Evolutionary conservation across 2,329 filamentous ascomycete species (phyloP), one percentile per base, ranked within the genome.

Genomic region (Penicillium concentricum): DNA sequence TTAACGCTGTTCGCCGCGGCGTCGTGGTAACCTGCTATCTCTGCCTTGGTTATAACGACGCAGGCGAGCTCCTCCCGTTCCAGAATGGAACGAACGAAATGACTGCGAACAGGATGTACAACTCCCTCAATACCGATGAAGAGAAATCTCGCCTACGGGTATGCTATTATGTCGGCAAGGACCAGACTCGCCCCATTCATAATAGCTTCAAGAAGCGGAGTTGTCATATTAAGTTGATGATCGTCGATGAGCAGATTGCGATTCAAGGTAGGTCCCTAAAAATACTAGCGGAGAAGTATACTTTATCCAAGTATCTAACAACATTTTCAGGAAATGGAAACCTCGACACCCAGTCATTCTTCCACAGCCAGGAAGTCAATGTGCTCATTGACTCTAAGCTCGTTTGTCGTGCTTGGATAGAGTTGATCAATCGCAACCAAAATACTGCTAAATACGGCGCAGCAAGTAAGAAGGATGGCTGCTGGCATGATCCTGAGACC

Each of bases 291-390:
- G 15, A 15, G 18, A 47, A 16, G 4, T 2, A 32, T 37, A 6
- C 18, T 10, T n/a, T 35, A 8, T 24, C 5, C 13, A 35, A 30
- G n/a, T 20, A 45, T 16, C 28, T 46, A n/a, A 46, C 13, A 22
- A 12, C 16, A 0, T 34, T 16, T 49, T 10, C 2, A 74, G 72
- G 89, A 4, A 90, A 84, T 61, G 89, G 89, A 0, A 93, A 92
- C 67, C 87, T 92, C 69, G 90, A 93, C 64, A 92, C 89, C 2
- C 90, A 93, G 72, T 86, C 82, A 20, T 92, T 88, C 86, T 92
- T 82, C 62, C 89, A 93, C 67, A 87, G 82, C 53, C 88, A 92
- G 70, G 90, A 93, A 71, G 82, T 89, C 53, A 92, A 93, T 62
- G 72, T 92, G 24, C 84, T 93, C 82, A 74, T 92, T 6, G 89